These are phyloP conservation scores for Tolypocladium amazonense DNA, from an alignment of 2,329 filamentous ascomycete species.

Conservation along the genomic window DNA sequence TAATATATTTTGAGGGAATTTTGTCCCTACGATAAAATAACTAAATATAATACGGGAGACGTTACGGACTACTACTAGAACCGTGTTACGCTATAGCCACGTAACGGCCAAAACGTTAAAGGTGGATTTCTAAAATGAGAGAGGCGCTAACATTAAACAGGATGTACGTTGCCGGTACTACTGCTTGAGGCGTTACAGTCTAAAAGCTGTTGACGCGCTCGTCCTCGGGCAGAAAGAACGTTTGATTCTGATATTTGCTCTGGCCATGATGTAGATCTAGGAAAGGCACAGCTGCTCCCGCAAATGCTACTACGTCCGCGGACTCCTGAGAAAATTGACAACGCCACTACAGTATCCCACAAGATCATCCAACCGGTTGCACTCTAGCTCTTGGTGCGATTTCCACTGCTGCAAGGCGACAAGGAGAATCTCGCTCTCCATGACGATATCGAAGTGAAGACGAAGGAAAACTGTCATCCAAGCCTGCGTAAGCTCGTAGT, in stretches of 20 bases:
- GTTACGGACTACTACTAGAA: no score
- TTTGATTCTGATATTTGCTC: neutral
- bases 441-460: constrained; percentile 55
- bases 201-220: neutral
- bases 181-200: neutral
- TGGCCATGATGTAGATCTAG: no score
- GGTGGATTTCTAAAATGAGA: no score
- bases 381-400: constrained; percentile 60
- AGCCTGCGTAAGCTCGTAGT: constrained; percentile 89
- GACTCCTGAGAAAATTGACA: constrained; percentile 65
- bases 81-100: no score
- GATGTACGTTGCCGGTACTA: neutral
- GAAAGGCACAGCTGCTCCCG: neutral
- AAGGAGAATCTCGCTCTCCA: constrained; percentile 42
- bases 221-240: neutral
- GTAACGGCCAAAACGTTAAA: no score
- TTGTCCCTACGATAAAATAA: no score
- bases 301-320: constrained; percentile 32
- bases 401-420: constrained; percentile 59
- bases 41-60: no score
- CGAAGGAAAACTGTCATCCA: constrained; percentile 95
- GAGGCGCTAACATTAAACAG: no score
- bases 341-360: constrained; percentile 86
- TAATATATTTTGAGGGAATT: no score
- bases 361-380: constrained; percentile 58